phyloP scores from a whole-genome alignment of 2,329 filamentous ascomycete genomes.

The Cadophora malorum region DNA sequence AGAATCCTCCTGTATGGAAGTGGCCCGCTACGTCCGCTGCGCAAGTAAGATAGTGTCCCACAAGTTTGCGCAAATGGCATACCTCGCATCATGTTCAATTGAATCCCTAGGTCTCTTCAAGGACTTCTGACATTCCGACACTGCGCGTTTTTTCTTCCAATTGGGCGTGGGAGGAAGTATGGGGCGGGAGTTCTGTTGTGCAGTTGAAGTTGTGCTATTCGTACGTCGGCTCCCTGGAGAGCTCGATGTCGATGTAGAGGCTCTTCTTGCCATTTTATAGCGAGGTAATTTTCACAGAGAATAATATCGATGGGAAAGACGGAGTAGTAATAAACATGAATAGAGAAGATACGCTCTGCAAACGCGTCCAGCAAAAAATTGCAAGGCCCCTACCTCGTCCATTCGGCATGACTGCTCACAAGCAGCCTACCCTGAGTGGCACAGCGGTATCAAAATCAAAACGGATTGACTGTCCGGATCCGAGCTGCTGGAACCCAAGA shows the following conservation, averaged over 20 bases:
- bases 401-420: background rate
- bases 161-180: background rate
- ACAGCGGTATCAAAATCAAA: background rate
- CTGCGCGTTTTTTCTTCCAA: background rate
- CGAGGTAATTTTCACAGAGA: background rate
- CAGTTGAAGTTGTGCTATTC: background rate
- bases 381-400: background rate
- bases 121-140: background rate
- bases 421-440: constrained; percentile 1
- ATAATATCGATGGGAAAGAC: background rate
- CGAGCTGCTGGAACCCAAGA: constrained; percentile 5
- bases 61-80: background rate
- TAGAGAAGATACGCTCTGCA: background rate
- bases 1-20: background rate
- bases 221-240: background rate
- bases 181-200: background rate
- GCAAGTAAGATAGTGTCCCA: background rate
- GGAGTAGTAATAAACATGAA: background rate
- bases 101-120: background rate
- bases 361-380: background rate
- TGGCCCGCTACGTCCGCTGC: background rate
- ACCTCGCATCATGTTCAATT: background rate
- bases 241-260: background rate
- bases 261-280: background rate
- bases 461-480: background rate